Conservation (phyloP, 805 yeast genomes). For the Suhomyces sp. region DNA sequence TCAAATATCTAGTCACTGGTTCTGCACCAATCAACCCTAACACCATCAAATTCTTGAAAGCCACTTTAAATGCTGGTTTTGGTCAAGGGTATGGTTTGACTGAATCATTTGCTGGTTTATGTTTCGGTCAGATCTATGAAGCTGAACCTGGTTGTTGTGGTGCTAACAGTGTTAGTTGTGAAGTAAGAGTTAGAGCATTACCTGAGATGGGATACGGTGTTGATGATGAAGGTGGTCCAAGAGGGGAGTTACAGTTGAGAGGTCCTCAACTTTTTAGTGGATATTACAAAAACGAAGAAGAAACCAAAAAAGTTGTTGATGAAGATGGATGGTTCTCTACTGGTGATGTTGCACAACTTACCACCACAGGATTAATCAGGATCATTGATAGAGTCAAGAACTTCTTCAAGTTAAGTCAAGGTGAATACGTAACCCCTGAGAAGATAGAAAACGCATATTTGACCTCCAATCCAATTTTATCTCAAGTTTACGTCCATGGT, state of each 20-base stretch:
- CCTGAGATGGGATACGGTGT: slow-evolving; percentile 25
- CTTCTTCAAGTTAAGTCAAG: slow-evolving; percentile 33
- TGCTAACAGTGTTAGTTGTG: slow-evolving; percentile 16
- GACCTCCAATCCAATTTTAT: slow-evolving; percentile 16
- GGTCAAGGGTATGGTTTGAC: slow-evolving; percentile 39
- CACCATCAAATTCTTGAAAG: slow-evolving; percentile 23
- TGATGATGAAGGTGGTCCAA: slow-evolving; percentile 24
- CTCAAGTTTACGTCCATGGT: slow-evolving; percentile 25
- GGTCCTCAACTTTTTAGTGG: slow-evolving; percentile 25
- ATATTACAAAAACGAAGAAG: slow-evolving; percentile 27
- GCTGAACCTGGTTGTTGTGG: slow-evolving; percentile 26
- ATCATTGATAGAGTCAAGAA: slow-evolving; percentile 34
- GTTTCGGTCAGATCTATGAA: slow-evolving; percentile 17
- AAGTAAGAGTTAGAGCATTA: slow-evolving; percentile 21
- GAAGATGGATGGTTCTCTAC: slow-evolving; percentile 29
- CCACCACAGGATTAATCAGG: slow-evolving; percentile 18
- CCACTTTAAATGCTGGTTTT: slow-evolving; percentile 24
- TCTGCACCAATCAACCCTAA: slow-evolving; percentile 25
- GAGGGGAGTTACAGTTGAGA: slow-evolving; percentile 27
- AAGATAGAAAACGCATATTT: slow-evolving; percentile 28
- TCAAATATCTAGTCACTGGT: slow-evolving; percentile 23
- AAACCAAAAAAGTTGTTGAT: slow-evolving; percentile 20
- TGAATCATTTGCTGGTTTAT: slow-evolving; percentile 27
- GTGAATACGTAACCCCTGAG: slow-evolving; percentile 33
- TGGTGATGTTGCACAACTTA: slow-evolving; percentile 22